These are phyloP conservation scores for Populus pruinosa DNA, from an alignment of 345 rosid genomes.

Conservation along the genomic window DNA sequence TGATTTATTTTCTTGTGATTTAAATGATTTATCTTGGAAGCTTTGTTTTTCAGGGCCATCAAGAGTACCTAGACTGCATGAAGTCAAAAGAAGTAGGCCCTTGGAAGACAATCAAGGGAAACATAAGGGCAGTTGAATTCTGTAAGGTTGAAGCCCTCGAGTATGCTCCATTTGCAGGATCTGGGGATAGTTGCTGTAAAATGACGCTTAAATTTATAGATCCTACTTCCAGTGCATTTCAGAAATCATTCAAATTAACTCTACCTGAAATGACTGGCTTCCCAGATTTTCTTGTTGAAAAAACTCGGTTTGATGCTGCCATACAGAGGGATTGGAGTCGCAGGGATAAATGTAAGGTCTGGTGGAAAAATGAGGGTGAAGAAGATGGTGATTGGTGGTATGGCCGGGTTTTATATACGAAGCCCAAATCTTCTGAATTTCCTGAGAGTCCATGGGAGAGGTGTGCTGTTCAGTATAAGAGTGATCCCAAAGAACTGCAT, in stretches of 20 bases:
- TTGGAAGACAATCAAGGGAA: conserved; percentile 58
- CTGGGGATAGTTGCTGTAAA: conserved; percentile 98
- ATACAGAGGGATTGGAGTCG: conserved; percentile 74
- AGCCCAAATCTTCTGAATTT: conserved; percentile 70
- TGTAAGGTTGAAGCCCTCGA: conserved; percentile 79
- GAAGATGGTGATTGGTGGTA: conserved; percentile 97
- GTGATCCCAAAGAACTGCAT: conserved; percentile 70
- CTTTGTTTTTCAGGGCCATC: conserved; percentile 71
- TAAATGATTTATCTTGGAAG: neutral
- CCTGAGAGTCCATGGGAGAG: conserved; percentile 97
- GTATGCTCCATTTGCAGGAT: conserved; percentile 82
- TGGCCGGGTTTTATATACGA: conserved; percentile 69
- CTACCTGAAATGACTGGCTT: conserved; percentile 78
- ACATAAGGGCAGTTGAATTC: conserved; percentile 73
- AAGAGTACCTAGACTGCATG: conserved; percentile 55
- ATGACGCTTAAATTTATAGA: conserved; percentile 76
- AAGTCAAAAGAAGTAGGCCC: conserved; percentile 61
- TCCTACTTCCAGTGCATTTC: conserved; percentile 53
- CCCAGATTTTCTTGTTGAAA: conserved; percentile 96
- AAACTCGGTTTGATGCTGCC: conserved; percentile 82
- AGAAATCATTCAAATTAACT: conserved; percentile 59
- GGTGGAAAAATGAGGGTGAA: conserved; percentile 90
- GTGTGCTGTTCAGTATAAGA: conserved; percentile 67
- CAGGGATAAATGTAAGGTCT: conserved; percentile 90
- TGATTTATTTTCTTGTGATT: neutral